phyloP scores from a whole-genome alignment of 1,284 basidiomycete species.

The Trichosporon asahii region DNA sequence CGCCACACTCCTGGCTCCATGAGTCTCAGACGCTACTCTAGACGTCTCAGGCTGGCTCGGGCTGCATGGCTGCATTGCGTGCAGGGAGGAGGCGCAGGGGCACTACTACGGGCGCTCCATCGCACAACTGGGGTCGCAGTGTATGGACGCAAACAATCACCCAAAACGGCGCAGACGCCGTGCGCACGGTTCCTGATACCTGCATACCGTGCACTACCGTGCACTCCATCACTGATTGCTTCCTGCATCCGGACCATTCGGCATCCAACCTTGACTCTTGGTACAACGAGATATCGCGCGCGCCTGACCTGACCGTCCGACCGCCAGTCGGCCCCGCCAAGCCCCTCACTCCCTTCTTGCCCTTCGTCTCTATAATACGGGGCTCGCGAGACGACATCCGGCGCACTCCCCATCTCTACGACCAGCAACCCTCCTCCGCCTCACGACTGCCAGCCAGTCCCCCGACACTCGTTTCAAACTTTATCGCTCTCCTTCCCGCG shows the following conservation, averaged over 20 bases:
- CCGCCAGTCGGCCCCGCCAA: not conserved
- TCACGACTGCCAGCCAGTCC: not conserved
- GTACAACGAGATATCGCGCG: not conserved
- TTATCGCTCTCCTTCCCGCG: not conserved
- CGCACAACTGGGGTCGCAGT: not conserved
- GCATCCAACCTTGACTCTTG: not conserved
- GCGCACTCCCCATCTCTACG: not conserved
- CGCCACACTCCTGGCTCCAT: not conserved
- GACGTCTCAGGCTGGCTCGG: not conserved
- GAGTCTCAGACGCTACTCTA: not conserved
- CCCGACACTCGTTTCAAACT: slow-evolving; percentile 5
- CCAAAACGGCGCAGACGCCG: not conserved
- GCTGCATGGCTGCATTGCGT: not conserved
- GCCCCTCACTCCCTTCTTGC: not conserved
- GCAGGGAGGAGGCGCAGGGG: not conserved
- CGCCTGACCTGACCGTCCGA: not conserved
- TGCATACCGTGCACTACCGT: not conserved
- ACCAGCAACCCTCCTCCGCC: not conserved
- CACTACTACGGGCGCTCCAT: not conserved
- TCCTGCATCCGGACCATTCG: not conserved
- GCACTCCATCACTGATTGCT: not conserved
- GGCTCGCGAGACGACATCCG: not conserved
- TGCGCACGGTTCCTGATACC: not conserved
- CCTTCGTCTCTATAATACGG: not conserved
- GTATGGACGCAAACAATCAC: not conserved